Evolutionary conservation across 805 yeast species (phyloP).

Genomic region (Wickerhamiella kurtzmanii): DNA sequence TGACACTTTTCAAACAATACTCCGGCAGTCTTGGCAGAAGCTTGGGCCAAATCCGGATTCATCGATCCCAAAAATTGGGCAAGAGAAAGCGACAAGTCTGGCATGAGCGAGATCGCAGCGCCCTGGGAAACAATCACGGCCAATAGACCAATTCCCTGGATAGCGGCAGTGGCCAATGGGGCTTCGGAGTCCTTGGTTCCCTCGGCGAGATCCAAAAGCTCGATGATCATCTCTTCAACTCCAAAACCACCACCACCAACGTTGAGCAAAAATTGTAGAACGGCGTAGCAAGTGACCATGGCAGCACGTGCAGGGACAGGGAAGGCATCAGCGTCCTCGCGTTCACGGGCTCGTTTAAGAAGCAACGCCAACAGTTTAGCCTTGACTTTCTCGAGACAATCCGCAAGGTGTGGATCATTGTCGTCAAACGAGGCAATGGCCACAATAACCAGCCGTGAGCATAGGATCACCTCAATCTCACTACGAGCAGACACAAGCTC

Average conservation of each 20-base stretch:
- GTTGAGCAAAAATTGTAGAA: constrained; percentile 21
- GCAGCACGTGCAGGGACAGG: constrained; percentile 16
- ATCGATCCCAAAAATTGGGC: constrained; percentile 24
- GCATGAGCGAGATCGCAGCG: constrained; percentile 19
- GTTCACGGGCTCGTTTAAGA: constrained; percentile 7
- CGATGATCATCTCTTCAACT: constrained; percentile 19
- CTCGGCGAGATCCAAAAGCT: constrained; percentile 21
- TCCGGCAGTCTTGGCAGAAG: constrained; percentile 44
- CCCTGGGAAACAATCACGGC: constrained; percentile 18
- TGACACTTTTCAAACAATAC: constrained; percentile 39
- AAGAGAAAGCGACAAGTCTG: constrained; percentile 23
- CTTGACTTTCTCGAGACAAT: constrained; percentile 13
- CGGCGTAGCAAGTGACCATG: constrained; percentile 20
- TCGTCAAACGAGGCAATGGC: constrained; percentile 16
- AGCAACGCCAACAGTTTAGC: constrained; percentile 7
- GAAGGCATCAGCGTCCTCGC: constrained; percentile 1
- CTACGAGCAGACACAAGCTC: constrained; percentile 26
- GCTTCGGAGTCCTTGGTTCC: constrained; percentile 13
- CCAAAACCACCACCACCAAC: constrained; percentile 27
- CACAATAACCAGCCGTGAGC: constrained; percentile 22
- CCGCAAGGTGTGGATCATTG: constrained; percentile 16
- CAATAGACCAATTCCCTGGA: constrained; percentile 22
- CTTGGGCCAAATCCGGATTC: constrained; percentile 37
- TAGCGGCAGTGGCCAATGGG: constrained; percentile 19
- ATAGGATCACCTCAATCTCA: constrained; percentile 21